These are phyloP conservation scores for Monilinia polystroma DNA, from an alignment of 2,329 filamentous ascomycete species.

Conservation along the genomic window DNA sequence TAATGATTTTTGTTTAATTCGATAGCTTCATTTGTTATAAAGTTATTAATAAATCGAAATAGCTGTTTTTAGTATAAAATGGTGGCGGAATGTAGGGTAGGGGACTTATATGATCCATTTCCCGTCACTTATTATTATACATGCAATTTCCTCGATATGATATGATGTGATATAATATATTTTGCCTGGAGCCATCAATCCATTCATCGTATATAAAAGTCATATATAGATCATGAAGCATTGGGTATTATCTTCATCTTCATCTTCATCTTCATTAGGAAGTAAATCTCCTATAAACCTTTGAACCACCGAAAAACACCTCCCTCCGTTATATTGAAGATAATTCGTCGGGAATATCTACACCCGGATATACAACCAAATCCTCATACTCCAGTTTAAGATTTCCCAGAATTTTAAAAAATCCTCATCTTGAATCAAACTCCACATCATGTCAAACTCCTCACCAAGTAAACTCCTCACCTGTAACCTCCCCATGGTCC, in stretches of 20 bases:
- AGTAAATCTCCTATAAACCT: background rate
- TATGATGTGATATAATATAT: too few relatives aligned
- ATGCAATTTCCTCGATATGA: too few relatives aligned
- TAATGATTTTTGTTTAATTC: too few relatives aligned
- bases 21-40: too few relatives aligned
- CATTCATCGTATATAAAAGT: too few relatives aligned
- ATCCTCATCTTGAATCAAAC: too few relatives aligned
- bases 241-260: background rate
- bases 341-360: background rate
- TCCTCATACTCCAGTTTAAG: background rate
- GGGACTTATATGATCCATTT: too few relatives aligned
- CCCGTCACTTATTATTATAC: too few relatives aligned
- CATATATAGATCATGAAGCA: background rate
- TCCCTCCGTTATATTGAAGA: background rate
- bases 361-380: background rate
- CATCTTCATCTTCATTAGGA: background rate
- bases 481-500: conserved; percentile 6
- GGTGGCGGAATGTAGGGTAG: too few relatives aligned
- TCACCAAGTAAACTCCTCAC: background rate
- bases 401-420: background rate
- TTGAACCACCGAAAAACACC: background rate
- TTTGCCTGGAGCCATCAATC: too few relatives aligned
- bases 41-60: too few relatives aligned
- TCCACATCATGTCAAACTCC: background rate
- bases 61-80: too few relatives aligned